Evolutionary conservation across 2,329 filamentous ascomycete species (phyloP).

Genomic region (Venturia pyrina): DNA sequence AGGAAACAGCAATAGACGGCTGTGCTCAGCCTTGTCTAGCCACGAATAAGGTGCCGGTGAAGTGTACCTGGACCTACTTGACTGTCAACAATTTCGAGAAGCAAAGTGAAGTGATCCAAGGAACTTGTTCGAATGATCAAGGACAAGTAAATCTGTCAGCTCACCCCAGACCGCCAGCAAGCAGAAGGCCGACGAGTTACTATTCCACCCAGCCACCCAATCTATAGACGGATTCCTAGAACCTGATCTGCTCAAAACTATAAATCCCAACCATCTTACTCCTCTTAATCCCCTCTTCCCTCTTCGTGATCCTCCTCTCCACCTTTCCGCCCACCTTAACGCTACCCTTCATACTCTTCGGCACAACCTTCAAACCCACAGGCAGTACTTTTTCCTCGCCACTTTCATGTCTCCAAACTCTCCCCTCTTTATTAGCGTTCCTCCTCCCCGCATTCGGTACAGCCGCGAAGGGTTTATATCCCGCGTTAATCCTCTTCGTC

Average conservation of each 20-base stretch:
- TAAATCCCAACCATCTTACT: slow-evolving; percentile 49
- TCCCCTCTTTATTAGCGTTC: slow-evolving; percentile 21
- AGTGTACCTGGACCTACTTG: no score
- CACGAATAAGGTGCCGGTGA: no score
- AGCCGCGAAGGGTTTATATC: not conserved
- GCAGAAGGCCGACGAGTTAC: no score
- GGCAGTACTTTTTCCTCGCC: slow-evolving; percentile 47
- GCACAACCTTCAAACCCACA: slow-evolving; percentile 56
- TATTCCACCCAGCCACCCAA: not conserved
- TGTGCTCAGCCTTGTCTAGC: no score
- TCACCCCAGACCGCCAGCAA: no score
- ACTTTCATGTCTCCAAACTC: slow-evolving; percentile 33
- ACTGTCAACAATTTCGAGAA: no score
- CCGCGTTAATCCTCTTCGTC: slow-evolving; percentile 17
- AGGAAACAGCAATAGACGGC: no score
- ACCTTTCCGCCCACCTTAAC: slow-evolving; percentile 62
- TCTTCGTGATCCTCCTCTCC: slow-evolving; percentile 65
- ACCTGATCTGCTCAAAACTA: slow-evolving; percentile 65
- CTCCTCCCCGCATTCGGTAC: slow-evolving; percentile 17
- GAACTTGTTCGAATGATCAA: no score
- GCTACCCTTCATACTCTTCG: slow-evolving; percentile 36
- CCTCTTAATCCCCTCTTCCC: slow-evolving; percentile 23
- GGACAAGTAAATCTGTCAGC: no score
- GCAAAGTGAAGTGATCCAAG: no score
- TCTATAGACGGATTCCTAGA: slow-evolving; percentile 32